Conservation (phyloP, 148 eudicot genomes). For the Rhododendron simsii region DNA sequence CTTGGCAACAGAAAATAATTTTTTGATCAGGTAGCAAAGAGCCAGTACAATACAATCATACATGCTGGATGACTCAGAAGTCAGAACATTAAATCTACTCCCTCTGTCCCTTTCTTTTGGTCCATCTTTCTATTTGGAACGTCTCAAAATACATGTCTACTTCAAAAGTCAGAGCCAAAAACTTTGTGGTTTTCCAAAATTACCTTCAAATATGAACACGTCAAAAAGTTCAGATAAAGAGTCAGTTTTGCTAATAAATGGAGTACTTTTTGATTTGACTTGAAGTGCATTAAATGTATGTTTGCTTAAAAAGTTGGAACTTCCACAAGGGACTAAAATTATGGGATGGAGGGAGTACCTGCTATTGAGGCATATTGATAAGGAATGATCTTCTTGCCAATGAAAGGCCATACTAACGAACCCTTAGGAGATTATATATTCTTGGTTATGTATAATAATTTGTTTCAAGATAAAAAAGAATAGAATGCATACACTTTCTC, state of each 20-base stretch:
- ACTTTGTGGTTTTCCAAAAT: neutral
- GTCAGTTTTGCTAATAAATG: neutral
- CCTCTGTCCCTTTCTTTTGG: neutral
- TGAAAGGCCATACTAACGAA: neutral
- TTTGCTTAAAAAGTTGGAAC: neutral
- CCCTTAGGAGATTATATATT: neutral
- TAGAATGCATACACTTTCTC: slow-evolving; percentile 49
- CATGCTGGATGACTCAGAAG: neutral
- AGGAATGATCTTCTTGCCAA: neutral
- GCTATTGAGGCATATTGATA: neutral
- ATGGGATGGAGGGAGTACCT: neutral
- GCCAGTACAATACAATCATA: neutral
- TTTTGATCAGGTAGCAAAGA: neutral
- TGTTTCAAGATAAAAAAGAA: neutral
- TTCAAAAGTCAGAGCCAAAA: neutral
- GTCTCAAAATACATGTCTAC: neutral
- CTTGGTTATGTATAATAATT: neutral
- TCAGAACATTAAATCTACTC: neutral
- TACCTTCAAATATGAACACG: neutral
- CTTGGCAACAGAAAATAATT: neutral
- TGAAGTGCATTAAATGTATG: neutral
- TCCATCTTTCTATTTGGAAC: neutral
- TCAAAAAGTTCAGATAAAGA: neutral
- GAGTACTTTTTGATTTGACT: neutral
- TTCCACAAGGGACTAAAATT: neutral